phyloP scores from a whole-genome alignment of 495 filamentous ascomycete species.

The Aspergillus cristatus region DNA sequence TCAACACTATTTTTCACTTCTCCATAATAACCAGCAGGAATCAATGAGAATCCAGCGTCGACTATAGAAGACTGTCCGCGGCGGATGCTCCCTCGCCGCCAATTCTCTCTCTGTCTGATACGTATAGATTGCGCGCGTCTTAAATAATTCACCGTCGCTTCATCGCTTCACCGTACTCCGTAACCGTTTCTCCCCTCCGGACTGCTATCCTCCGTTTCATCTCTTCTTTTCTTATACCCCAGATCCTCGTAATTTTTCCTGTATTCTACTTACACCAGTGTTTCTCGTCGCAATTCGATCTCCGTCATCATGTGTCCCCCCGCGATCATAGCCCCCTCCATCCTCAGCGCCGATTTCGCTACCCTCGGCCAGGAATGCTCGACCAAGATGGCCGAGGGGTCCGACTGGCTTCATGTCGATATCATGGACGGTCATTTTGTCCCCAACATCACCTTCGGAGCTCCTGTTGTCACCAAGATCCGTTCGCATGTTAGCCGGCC shows the following conservation, averaged over 20 bases:
- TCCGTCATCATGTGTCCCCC: constrained; percentile 61
- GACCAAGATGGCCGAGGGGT: constrained; percentile 68
- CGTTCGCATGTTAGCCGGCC: constrained; percentile 68
- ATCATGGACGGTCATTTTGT: constrained; percentile 99
- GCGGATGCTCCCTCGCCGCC: too few relatives aligned
- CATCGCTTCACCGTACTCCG: too few relatives aligned
- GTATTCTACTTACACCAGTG: neutral
- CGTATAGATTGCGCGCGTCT: too few relatives aligned
- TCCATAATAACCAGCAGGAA: too few relatives aligned
- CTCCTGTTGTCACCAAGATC: constrained; percentile 89
- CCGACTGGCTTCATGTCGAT: constrained; percentile 72
- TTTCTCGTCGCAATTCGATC: neutral
- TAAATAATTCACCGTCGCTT: too few relatives aligned
- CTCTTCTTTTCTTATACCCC: constrained; percentile 2
- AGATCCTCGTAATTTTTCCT: neutral
- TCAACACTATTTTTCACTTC: too few relatives aligned
- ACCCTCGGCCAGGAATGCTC: constrained; percentile 76
- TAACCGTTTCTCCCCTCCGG: too few relatives aligned
- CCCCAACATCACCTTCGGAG: constrained; percentile 94
- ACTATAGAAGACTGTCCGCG: too few relatives aligned
- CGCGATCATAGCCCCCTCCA: constrained; percentile 93
- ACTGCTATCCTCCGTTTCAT: constrained; percentile 1
- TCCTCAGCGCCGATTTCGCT: constrained; percentile 92
- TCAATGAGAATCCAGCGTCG: too few relatives aligned
- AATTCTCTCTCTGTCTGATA: too few relatives aligned